A percentile compares a stretch with the other conserved stretches of the same genome.
Evolutionary conservation across 2,329 filamentous ascomycete genomes (phyloP).

Genomic region (Colletotrichum sidae): DNA sequence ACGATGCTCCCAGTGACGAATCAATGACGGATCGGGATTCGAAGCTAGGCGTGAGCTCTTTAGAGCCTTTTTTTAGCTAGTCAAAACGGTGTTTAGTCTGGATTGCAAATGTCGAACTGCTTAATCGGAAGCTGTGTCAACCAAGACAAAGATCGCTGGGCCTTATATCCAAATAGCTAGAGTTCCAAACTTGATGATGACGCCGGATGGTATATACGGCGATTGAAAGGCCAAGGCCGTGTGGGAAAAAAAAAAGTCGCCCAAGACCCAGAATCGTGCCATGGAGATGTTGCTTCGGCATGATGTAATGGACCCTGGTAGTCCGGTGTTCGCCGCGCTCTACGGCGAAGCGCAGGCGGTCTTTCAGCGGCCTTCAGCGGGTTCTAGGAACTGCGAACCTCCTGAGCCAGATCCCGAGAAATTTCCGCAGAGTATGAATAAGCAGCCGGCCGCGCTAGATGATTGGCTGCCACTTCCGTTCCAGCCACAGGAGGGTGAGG

Average conservation of each 20-base stretch:
- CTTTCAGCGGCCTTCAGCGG: constrained; percentile 8
- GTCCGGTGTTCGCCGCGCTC: constrained; percentile 34
- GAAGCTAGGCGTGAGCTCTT: constrained; percentile 15
- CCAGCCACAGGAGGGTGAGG: constrained; percentile 16
- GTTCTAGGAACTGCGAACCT: constrained; percentile 35
- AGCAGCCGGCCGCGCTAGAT: not conserved
- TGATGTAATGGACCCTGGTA: constrained; percentile 34
- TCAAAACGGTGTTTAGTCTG: not conserved
- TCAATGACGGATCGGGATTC: constrained; percentile 30
- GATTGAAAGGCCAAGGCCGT: constrained; percentile 31
- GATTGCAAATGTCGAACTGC: no score
- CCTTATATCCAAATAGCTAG: constrained; percentile 27
- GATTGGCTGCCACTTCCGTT: constrained; percentile 10
- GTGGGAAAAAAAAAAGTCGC: constrained; percentile 26
- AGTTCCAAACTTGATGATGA: constrained; percentile 11
- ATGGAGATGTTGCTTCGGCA: constrained; percentile 34
- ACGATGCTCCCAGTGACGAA: constrained; percentile 28
- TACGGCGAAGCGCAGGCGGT: constrained; percentile 3
- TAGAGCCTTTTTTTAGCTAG: constrained; percentile 9
- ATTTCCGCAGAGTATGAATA: constrained; percentile 41
- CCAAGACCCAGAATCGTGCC: constrained; percentile 32
- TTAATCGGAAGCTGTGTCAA: no score
- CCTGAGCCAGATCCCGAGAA: constrained; percentile 43
- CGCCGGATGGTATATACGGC: constrained; percentile 9
- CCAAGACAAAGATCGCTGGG: not conserved